These are phyloP conservation scores for Magnusiomyces fungicola DNA, from an alignment of 1,139 yeast genomes.

Conservation along the genomic window DNA sequence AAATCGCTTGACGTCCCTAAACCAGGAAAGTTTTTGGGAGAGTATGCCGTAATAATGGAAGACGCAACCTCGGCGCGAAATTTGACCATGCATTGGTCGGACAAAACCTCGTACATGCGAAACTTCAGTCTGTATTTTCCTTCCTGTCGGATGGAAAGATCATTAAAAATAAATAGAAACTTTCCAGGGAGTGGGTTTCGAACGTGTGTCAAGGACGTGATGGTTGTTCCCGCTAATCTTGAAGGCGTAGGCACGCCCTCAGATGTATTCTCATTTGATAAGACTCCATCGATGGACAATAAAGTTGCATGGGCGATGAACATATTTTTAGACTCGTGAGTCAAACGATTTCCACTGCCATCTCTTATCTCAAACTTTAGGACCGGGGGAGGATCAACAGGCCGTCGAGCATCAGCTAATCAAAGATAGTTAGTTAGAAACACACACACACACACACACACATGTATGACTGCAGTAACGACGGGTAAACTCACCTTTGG, in stretches of 20 bases:
- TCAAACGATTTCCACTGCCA: conserved; percentile 18
- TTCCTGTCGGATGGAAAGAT: conserved; percentile 32
- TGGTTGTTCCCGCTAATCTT: conserved; percentile 25
- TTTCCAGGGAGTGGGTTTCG: conserved; percentile 25
- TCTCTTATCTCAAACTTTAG: conserved; percentile 22
- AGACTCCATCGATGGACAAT: conserved; percentile 16
- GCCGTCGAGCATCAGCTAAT: conserved; percentile 29
- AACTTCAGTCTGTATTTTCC: conserved; percentile 30
- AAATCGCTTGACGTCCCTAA: conserved; percentile 30
- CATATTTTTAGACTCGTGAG: conserved; percentile 23
- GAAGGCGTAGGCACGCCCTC: conserved; percentile 12
- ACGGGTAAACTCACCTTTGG: conserved; percentile 20
- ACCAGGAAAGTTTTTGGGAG: conserved; percentile 35
- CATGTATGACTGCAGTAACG: background rate
- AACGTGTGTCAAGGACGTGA: conserved; percentile 24
- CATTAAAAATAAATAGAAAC: conserved; percentile 30
- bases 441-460: background rate
- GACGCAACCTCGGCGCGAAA: conserved; percentile 26
- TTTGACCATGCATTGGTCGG: conserved; percentile 18
- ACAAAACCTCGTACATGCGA: conserved; percentile 27
- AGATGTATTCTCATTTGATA: background rate
- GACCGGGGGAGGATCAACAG: conserved; percentile 32
- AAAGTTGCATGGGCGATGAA: conserved; percentile 29
- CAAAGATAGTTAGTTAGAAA: conserved; percentile 7
- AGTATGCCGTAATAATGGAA: conserved; percentile 29